Evolutionary conservation across 129 eudicot genomes (phyloP).

Genomic region (Escallonia rubra): DNA sequence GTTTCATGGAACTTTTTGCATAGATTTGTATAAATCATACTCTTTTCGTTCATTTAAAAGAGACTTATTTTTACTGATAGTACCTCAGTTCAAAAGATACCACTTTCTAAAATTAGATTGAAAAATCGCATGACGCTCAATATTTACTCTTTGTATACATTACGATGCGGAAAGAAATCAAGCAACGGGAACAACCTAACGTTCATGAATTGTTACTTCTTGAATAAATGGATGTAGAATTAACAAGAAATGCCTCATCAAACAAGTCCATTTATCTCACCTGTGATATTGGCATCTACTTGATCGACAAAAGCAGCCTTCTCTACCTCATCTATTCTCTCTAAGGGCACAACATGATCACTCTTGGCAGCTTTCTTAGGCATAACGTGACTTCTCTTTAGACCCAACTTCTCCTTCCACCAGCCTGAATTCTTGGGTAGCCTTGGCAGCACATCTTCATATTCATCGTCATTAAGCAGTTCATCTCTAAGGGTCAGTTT

Average conservation of each 20-base stretch:
- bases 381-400: conserved; percentile 19
- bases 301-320: neutral
- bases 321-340: conserved; percentile 26
- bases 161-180: neutral
- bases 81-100: too few species aligned
- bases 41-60: too few species aligned
- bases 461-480: conserved; percentile 59
- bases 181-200: neutral
- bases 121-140: neutral
- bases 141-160: neutral
- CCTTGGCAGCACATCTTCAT: conserved; percentile 25
- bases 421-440: conserved; percentile 41
- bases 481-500: conserved; percentile 69
- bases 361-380: neutral
- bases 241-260: too few species aligned
- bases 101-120: too few species aligned
- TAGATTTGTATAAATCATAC: too few species aligned
- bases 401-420: conserved; percentile 80
- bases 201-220: too few species aligned
- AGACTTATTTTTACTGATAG: too few species aligned
- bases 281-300: conserved; percentile 3
- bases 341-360: conserved; percentile 8
- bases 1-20: too few species aligned
- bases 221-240: too few species aligned
- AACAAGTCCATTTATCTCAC: neutral